Percentiles rank a stretch among this genome's conserved stretches.
Conservation (phyloP, 805 yeast species). For the Nakazawaea peltata region DNA sequence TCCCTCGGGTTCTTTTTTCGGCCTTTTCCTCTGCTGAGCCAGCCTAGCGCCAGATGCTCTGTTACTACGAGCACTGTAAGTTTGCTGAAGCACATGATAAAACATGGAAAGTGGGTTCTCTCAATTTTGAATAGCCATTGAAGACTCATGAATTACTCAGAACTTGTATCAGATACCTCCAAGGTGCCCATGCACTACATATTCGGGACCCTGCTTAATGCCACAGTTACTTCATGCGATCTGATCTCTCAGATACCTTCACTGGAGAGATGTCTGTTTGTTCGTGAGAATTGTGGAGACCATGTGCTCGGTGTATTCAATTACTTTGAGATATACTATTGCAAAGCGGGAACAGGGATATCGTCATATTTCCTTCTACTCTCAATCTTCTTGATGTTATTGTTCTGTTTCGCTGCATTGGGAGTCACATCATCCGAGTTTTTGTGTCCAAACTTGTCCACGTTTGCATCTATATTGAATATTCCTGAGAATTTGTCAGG, state of each 20-base stretch:
- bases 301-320: constrained; percentile 20
- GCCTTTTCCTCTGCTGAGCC: no score
- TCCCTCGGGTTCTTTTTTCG: no score
- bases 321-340: constrained; percentile 22
- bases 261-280: constrained; percentile 22
- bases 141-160: no score
- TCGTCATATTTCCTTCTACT: constrained; percentile 14
- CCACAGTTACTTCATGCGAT: not conserved
- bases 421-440: constrained; percentile 82
- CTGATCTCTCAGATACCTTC: constrained; percentile 13
- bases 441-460: constrained; percentile 72
- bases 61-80: no score
- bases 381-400: constrained; percentile 6
- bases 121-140: no score
- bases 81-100: no score
- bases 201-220: no score
- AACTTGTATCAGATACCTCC: no score
- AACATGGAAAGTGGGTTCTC: no score
- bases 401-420: constrained; percentile 47
- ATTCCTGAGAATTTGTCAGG: constrained; percentile 84
- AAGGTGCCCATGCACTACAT: no score
- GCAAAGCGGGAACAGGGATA: constrained; percentile 12
- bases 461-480: constrained; percentile 53
- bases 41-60: no score
- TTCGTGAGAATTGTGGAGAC: constrained; percentile 17